Conservation (phyloP, 1,139 yeast species). For the Debaryomycetaceae sp. region DNA sequence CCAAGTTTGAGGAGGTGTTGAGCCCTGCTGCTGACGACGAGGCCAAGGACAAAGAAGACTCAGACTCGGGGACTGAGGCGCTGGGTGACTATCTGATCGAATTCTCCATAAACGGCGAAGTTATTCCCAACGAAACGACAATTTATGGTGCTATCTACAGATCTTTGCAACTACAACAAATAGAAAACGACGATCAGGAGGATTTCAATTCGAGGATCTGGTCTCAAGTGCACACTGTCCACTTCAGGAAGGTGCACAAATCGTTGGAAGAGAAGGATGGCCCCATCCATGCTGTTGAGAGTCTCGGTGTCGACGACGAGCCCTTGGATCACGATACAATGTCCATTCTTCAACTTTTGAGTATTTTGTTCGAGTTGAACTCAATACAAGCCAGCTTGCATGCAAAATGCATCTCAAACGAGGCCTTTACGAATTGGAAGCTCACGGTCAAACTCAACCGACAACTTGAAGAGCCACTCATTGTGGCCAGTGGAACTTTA, state of each 20-base stretch:
- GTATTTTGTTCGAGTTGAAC: conserved; percentile 48
- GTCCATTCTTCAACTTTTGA: conserved; percentile 52
- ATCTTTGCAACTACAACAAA: conserved; percentile 37
- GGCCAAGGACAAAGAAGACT: conserved; percentile 9
- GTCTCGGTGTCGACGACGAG: conserved; percentile 35
- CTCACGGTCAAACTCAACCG: conserved; percentile 81
- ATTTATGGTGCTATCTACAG: conserved; percentile 76
- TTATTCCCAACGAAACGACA: conserved; percentile 66
- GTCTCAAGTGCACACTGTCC: conserved; percentile 51
- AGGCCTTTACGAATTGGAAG: conserved; percentile 66
- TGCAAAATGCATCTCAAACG: conserved; percentile 11
- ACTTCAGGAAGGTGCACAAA: conserved; percentile 39
- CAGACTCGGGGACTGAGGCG: conserved; percentile 8
- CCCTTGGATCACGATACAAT: conserved; percentile 29
- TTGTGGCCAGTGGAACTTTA: conserved; percentile 81
- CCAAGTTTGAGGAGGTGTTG: conserved; percentile 6
- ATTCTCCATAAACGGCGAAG: conserved; percentile 59
- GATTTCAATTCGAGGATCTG: conserved; percentile 51
- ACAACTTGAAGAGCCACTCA: conserved; percentile 84
- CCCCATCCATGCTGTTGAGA: conserved; percentile 27
- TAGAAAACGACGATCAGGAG: conserved; percentile 26
- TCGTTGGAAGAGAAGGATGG: conserved; percentile 10
- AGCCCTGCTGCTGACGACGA: conserved; percentile 11
- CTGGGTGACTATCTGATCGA: conserved; percentile 36
- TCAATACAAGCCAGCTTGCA: conserved; percentile 7